These are phyloP conservation scores for Ambrosiella xylebori DNA, from an alignment of 2,329 filamentous ascomycete genomes.

Conservation along the genomic window DNA sequence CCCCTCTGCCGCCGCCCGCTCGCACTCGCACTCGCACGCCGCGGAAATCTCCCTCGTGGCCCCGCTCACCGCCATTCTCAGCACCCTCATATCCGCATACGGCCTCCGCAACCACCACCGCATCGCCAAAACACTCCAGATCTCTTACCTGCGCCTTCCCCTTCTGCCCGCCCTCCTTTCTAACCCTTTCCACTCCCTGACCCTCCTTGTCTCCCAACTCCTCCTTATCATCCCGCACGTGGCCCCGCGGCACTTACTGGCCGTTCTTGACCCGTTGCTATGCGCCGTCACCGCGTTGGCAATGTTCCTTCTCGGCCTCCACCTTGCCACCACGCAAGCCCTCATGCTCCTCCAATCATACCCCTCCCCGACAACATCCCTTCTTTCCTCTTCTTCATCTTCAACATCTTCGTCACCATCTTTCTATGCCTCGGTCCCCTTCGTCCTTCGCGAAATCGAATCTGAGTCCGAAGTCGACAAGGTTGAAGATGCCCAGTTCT, in stretches of 20 bases:
- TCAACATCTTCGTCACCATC: too few relatives aligned
- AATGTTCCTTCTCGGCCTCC: slow-evolving; percentile 77
- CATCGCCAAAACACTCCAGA: slow-evolving; percentile 80
- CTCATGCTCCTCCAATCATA: slow-evolving; percentile 96
- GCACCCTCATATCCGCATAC: slow-evolving; percentile 73
- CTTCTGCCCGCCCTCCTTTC: slow-evolving; percentile 70
- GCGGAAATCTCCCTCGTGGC: slow-evolving; percentile 63
- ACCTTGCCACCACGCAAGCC: slow-evolving; percentile 70
- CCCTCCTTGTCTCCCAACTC: slow-evolving; percentile 66
- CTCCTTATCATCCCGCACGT: slow-evolving; percentile 58
- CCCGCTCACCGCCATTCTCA: slow-evolving; percentile 61
- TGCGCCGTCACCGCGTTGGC: slow-evolving; percentile 65
- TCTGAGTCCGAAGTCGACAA: slow-evolving; percentile 56
- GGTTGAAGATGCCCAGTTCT: slow-evolving; percentile 86
- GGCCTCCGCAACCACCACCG: slow-evolving; percentile 78
- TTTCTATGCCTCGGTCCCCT: slow-evolving; percentile 35
- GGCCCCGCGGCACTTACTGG: slow-evolving; percentile 47
- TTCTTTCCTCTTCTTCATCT: too few relatives aligned
- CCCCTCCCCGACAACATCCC: background rate
- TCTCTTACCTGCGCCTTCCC: slow-evolving; percentile 51
- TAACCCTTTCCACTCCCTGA: slow-evolving; percentile 90
- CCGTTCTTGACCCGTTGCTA: too few relatives aligned
- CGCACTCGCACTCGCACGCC: slow-evolving; percentile 52
- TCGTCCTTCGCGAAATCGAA: slow-evolving; percentile 72
- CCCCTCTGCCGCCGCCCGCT: background rate